Evolutionary conservation across 345 rosid genomes (phyloP).

Genomic region (Sonneratia caseolaris): DNA sequence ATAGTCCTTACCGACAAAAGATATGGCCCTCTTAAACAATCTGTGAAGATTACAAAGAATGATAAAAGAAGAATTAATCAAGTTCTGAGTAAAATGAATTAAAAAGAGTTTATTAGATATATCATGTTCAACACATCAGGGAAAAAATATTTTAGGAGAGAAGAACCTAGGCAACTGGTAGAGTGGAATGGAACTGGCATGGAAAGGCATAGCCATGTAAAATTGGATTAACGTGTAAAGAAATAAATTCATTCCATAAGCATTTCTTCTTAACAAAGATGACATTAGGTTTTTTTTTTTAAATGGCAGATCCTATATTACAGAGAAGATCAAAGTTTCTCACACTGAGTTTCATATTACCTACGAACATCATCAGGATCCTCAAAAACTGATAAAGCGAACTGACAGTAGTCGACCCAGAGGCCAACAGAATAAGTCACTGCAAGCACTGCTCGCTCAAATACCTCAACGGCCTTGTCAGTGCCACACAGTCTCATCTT

Average conservation of each 20-base stretch:
- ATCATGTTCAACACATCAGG: not conserved
- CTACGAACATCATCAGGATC: slow-evolving; percentile 66
- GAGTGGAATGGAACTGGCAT: not conserved
- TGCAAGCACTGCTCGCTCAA: slow-evolving; percentile 59
- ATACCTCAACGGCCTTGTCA: slow-evolving; percentile 55
- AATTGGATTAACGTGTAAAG: not conserved
- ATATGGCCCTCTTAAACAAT: slow-evolving; percentile 63
- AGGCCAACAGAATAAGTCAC: slow-evolving; percentile 63
- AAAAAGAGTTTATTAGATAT: not conserved
- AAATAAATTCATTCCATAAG: not conserved
- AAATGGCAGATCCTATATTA: not conserved
- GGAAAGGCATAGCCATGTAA: not conserved
- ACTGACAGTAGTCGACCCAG: slow-evolving; percentile 72
- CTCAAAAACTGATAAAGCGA: slow-evolving; percentile 43
- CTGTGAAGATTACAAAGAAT: slow-evolving; percentile 25
- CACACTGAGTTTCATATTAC: slow-evolving; percentile 25
- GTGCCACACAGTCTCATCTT: slow-evolving; percentile 36
- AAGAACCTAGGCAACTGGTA: not conserved
- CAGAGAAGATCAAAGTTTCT: not conserved
- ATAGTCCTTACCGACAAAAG: slow-evolving; percentile 83
- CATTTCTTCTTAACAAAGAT: not conserved
- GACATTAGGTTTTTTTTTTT: not conserved
- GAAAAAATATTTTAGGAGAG: not conserved
- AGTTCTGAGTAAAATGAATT: not conserved
- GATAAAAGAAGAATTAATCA: not conserved